Conservation (phyloP, 2,329 filamentous ascomycete species). For the Colletotrichum tabaci region DNA sequence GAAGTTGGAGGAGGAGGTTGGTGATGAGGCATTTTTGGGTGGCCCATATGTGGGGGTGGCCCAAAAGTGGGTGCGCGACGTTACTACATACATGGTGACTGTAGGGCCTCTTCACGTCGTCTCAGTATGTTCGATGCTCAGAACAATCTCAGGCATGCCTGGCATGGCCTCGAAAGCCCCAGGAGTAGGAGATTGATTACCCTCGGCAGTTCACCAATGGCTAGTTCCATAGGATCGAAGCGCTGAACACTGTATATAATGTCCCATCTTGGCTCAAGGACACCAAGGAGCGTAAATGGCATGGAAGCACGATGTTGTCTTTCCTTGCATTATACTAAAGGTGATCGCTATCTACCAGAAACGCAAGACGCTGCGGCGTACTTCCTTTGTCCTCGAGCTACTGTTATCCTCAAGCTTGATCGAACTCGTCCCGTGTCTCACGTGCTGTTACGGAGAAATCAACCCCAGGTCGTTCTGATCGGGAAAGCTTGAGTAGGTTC, state of each 20-base stretch:
- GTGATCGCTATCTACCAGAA: not conserved
- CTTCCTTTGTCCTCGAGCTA: no score
- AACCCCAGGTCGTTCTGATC: no score
- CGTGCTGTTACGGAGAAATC: no score
- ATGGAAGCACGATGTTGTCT: not conserved
- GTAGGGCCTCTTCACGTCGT: not conserved
- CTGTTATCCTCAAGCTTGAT: no score
- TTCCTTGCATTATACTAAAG: not conserved
- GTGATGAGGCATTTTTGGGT: no score
- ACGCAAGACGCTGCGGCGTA: not conserved
- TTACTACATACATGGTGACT: not conserved
- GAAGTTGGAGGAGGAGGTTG: no score
- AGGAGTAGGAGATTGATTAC: constrained; percentile 25
- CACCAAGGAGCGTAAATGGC: not conserved
- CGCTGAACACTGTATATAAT: not conserved
- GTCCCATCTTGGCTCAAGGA: no score
- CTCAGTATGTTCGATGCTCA: not conserved
- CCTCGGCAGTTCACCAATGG: not conserved
- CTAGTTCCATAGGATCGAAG: not conserved
- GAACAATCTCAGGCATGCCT: no score
- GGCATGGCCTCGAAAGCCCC: not conserved
- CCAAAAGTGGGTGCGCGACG: no score
- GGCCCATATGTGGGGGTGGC: no score
- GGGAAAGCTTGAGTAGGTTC: no score
- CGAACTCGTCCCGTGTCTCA: no score